Evolutionary conservation across 352 stramenopile species (phyloP).

Genomic region (Globisporangium rhizosaccharum): DNA sequence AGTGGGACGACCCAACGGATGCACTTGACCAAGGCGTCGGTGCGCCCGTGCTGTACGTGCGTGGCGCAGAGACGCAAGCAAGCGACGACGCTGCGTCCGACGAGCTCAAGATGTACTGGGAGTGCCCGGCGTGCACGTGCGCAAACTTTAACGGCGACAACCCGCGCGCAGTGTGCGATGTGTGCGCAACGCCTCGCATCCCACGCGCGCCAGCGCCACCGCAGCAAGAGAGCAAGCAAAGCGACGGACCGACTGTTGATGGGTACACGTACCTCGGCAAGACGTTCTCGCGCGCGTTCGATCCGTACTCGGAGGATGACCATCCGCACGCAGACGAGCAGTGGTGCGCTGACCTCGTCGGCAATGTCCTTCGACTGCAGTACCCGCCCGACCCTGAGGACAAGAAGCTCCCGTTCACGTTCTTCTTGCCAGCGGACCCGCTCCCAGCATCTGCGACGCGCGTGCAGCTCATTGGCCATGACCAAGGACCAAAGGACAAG

Average conservation of each 20-base stretch:
- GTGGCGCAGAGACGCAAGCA: conserved; percentile 7
- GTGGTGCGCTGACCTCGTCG: conserved; percentile 73
- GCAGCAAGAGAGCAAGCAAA: conserved; percentile 14
- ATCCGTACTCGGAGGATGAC: conserved; percentile 79
- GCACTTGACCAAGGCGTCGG: conserved; percentile 80
- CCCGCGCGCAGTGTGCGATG: conserved; percentile 65
- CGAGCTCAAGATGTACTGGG: conserved; percentile 88
- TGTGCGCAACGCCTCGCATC: conserved; percentile 59
- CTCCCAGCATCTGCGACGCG: conserved; percentile 34
- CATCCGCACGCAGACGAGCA: conserved; percentile 55
- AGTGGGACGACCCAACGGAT: conserved; percentile 82
- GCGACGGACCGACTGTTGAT: conserved; percentile 21
- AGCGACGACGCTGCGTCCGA: conserved; percentile 17
- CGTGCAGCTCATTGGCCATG: conserved; percentile 59
- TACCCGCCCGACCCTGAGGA: conserved; percentile 73
- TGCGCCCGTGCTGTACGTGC: conserved; percentile 44
- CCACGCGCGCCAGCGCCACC: conserved; percentile 15
- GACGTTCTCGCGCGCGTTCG: conserved; percentile 61
- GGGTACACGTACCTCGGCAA: conserved; percentile 60
- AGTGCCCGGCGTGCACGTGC: conserved; percentile 77
- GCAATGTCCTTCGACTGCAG: conserved; percentile 46
- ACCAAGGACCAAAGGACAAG: conserved; percentile 68
- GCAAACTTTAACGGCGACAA: conserved; percentile 87
- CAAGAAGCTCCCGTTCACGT: conserved; percentile 74
- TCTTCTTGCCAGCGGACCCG: conserved; percentile 64